These are phyloP conservation scores for Paradendryphiella salina DNA, from an alignment of 2,329 filamentous ascomycete genomes.

Conservation along the genomic window DNA sequence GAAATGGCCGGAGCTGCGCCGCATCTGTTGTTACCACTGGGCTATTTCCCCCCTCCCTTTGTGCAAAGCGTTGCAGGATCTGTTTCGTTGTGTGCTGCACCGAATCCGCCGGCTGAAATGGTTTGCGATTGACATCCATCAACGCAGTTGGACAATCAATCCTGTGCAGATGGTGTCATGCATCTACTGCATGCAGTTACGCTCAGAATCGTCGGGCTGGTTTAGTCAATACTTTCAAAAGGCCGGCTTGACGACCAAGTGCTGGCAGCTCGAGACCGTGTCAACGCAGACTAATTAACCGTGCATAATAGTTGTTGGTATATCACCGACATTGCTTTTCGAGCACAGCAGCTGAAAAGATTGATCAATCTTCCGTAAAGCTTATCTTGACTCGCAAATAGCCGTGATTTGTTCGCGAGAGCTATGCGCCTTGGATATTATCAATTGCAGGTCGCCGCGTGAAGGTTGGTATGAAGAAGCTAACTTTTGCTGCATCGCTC, in stretches of 20 bases:
- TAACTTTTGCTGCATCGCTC: not conserved
- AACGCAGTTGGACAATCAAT: not conserved
- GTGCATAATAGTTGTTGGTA: constrained; percentile 3
- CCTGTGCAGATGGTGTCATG: not conserved
- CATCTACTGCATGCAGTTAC: constrained; percentile 1
- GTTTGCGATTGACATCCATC: not conserved
- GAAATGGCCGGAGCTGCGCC: constrained; percentile 4
- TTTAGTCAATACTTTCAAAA: not conserved
- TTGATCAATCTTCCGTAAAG: not conserved
- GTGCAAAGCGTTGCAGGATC: constrained; percentile 12
- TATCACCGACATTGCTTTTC: not conserved
- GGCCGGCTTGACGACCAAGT: not conserved
- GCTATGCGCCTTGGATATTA: not conserved
- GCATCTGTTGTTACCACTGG: constrained; percentile 14
- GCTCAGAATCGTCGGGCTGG: not conserved
- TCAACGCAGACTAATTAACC: not conserved
- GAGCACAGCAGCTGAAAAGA: not conserved
- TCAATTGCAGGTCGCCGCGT: not conserved
- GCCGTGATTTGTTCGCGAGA: not conserved
- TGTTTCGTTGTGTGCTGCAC: constrained; percentile 5
- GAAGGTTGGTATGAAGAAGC: not conserved
- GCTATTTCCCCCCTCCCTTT: constrained; percentile 11
- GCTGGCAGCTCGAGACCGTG: constrained; percentile 1
- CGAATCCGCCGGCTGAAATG: constrained; percentile 1
- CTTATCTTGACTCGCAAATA: not conserved